These are phyloP conservation scores for Microdochium trichocladiopsis DNA, from an alignment of 2,329 filamentous ascomycete genomes.

Conservation along the genomic window DNA sequence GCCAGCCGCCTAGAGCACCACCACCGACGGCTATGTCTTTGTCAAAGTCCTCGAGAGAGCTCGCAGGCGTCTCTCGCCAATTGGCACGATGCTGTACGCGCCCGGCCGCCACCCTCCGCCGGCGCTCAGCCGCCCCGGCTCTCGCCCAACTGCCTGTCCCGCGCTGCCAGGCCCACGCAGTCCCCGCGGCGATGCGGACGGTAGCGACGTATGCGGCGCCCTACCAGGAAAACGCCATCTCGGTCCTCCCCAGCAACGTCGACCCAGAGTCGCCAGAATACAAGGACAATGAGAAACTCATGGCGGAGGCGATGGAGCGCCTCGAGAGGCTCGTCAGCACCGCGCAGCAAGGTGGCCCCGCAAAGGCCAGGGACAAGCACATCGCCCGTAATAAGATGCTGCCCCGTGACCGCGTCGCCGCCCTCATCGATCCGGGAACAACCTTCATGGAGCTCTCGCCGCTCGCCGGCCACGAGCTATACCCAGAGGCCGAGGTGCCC, in stretches of 20 bases:
- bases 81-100: slow-evolving; percentile 25
- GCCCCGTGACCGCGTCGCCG: slow-evolving; percentile 79
- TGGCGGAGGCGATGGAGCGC: slow-evolving; percentile 64
- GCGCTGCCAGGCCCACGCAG: slow-evolving; percentile 12
- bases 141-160: slow-evolving; percentile 15
- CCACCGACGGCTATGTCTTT: slow-evolving; percentile 33
- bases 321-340: slow-evolving; percentile 64
- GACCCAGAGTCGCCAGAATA: slow-evolving; percentile 74
- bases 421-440: slow-evolving; percentile 81
- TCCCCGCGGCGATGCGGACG: slow-evolving; percentile 16
- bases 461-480: slow-evolving; percentile 81
- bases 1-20: background rate
- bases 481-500: slow-evolving; percentile 80
- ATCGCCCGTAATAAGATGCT: slow-evolving; percentile 88
- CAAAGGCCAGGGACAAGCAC: slow-evolving; percentile 83
- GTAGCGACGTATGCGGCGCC: slow-evolving; percentile 74
- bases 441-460: slow-evolving; percentile 90
- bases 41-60: slow-evolving; percentile 36
- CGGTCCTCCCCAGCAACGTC: slow-evolving; percentile 67
- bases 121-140: background rate
- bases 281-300: slow-evolving; percentile 71
- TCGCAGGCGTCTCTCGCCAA: slow-evolving; percentile 34
- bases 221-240: slow-evolving; percentile 77
- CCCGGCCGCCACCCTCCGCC: background rate
- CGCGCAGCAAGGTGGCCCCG: slow-evolving; percentile 69